Conservation (phyloP, 1,139 yeast genomes). For the Pichia sp. region DNA sequence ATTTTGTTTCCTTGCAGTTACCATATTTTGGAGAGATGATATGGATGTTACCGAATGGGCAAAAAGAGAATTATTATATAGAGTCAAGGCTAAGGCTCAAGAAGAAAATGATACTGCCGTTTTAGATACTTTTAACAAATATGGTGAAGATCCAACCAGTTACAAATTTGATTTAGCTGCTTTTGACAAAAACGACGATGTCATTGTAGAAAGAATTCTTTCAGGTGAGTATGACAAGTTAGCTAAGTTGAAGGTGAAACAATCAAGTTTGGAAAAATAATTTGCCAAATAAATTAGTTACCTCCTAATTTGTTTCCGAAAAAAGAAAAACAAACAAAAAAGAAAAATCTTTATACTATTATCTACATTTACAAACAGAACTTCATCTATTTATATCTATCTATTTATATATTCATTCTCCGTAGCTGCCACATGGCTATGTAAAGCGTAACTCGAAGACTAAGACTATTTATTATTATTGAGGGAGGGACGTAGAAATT, state of each 20-base stretch:
- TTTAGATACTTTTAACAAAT: conserved; percentile 38
- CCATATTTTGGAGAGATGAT: conserved; percentile 40
- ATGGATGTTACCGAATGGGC: conserved; percentile 62
- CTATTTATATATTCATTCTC: background rate
- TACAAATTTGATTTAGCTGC: conserved; percentile 50
- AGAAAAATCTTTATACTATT: too few relatives aligned
- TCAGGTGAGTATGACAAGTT: conserved; percentile 82
- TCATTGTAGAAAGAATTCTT: conserved; percentile 75
- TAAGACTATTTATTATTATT: too few relatives aligned
- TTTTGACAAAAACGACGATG: conserved; percentile 64
- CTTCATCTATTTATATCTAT: background rate
- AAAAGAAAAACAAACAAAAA: too few relatives aligned
- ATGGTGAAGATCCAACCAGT: conserved; percentile 41
- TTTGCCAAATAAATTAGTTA: background rate
- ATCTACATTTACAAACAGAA: too few relatives aligned
- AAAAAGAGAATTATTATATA: conserved; percentile 70
- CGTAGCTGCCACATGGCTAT: background rate
- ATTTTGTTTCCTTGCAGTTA: conserved; percentile 37
- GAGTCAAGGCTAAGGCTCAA: conserved; percentile 63
- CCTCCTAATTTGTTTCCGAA: too few relatives aligned
- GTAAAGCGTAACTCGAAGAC: background rate
- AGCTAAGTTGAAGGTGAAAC: conserved; percentile 52
- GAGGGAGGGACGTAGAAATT: too few relatives aligned
- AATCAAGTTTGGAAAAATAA: conserved; percentile 11
- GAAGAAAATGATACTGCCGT: conserved; percentile 55